A percentile compares a stretch with the other conserved stretches of the same genome.
Conservation (phyloP, 2,329 filamentous ascomycete genomes). For the Exutisphaerella laricina region DNA sequence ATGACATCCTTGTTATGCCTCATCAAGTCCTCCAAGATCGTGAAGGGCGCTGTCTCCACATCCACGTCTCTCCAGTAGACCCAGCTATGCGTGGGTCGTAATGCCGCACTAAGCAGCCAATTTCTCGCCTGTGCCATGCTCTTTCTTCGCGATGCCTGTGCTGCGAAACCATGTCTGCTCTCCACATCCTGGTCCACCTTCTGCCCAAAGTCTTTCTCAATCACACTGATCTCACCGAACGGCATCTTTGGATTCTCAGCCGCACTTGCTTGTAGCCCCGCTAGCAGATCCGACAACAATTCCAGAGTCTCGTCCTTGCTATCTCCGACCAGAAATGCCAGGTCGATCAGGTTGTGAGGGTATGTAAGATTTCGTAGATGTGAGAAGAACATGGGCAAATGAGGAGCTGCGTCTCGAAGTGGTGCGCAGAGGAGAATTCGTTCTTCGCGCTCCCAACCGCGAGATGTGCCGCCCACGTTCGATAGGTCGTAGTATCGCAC, state of each 20-base stretch:
- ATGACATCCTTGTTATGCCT: conserved; percentile 98
- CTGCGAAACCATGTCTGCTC: conserved; percentile 93
- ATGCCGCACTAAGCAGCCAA: conserved; percentile 88
- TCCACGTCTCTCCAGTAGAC: conserved; percentile 99
- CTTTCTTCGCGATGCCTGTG: conserved; percentile 88
- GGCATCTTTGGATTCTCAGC: conserved; percentile 72
- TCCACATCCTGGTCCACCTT: conserved; percentile 97
- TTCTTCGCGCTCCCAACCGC: conserved; percentile 94
- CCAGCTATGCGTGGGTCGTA: conserved; percentile 95
- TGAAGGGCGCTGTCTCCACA: conserved; percentile 94
- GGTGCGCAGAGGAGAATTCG: conserved; percentile 92
- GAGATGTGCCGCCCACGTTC: conserved; percentile 82
- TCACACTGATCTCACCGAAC: conserved; percentile 94
- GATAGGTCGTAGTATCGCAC: conserved; percentile 95
- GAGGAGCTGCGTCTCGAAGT: conserved; percentile 82
- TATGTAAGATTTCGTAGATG: conserved; percentile 96
- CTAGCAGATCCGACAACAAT: conserved; percentile 67
- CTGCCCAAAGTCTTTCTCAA: conserved; percentile 98
- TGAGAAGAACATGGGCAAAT: conserved; percentile 97
- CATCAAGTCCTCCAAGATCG: conserved; percentile 96
- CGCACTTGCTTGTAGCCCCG: conserved; percentile 62
- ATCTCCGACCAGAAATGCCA: conserved; percentile 94
- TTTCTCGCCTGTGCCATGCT: conserved; percentile 97
- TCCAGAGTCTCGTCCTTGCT: conserved; percentile 86
- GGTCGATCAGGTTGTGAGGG: conserved; percentile 90